A percentile compares a stretch with the other conserved stretches of the same genome.
Evolutionary conservation across 2,329 filamentous ascomycete genomes (phyloP).

Genomic region (Mollisia scopiformis): DNA sequence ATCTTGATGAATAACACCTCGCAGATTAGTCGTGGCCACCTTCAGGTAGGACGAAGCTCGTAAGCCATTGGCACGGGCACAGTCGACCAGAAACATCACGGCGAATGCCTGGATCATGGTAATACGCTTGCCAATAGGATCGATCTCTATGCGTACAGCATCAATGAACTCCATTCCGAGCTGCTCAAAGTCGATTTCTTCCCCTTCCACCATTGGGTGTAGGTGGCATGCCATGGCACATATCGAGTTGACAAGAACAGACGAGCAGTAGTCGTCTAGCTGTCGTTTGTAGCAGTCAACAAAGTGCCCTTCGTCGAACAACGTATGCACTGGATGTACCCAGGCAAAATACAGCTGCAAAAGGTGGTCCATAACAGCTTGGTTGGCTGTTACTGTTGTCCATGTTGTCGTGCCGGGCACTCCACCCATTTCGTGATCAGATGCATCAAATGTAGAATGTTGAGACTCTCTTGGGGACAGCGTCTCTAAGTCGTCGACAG

Average conservation of each 20-base stretch:
- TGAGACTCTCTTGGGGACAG: constrained; percentile 32
- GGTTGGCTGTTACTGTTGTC: constrained; percentile 34
- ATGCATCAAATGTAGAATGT: constrained; percentile 27
- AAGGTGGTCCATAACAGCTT: constrained; percentile 33
- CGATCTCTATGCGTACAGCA: constrained; percentile 27
- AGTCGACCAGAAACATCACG: constrained; percentile 37
- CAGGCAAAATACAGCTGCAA: constrained; percentile 39
- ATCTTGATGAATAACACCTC: constrained; percentile 15
- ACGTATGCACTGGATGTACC: constrained; percentile 39
- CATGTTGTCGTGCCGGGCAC: constrained; percentile 22
- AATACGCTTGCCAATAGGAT: constrained; percentile 28
- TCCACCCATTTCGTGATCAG: constrained; percentile 32
- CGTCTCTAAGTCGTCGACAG: constrained; percentile 25
- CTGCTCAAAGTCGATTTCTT: constrained; percentile 29
- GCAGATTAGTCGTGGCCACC: constrained; percentile 30
- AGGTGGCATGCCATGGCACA: constrained; percentile 39
- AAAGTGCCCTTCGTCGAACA: constrained; percentile 37
- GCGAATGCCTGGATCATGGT: constrained; percentile 36
- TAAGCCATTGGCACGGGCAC: constrained; percentile 28
- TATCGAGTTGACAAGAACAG: constrained; percentile 36
- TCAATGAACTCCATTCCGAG: constrained; percentile 33
- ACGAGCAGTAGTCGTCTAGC: constrained; percentile 31
- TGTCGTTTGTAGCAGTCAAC: constrained; percentile 30
- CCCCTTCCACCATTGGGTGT: constrained; percentile 25
- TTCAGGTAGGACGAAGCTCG: constrained; percentile 35